Conservation (phyloP, 805 yeast species). For the Pichia gijzeniarum region DNA sequence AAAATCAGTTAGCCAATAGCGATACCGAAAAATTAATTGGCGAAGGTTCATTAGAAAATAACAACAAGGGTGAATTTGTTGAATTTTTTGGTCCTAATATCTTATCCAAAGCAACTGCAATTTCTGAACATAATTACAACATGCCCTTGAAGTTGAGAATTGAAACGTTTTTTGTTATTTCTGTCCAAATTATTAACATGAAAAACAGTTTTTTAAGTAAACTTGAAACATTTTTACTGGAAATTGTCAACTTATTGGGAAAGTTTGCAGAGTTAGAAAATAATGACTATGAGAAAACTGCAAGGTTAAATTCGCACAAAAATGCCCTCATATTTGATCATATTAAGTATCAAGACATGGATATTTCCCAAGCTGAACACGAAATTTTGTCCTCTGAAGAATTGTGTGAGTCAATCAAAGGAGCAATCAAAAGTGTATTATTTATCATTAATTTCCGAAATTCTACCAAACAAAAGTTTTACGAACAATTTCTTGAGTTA, state of each 20-base stretch:
- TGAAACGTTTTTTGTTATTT: constrained; percentile 24
- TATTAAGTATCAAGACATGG: not conserved
- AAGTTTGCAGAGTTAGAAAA: constrained; percentile 11
- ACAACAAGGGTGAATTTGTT: constrained; percentile 1
- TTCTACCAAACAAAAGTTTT: constrained; percentile 12
- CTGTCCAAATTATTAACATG: constrained; percentile 16
- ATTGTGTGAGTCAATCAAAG: not conserved
- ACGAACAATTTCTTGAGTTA: constrained; percentile 14
- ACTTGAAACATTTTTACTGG: constrained; percentile 13
- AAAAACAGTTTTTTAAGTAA: constrained; percentile 16
- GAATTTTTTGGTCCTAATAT: constrained; percentile 14
- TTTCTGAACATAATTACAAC: constrained; percentile 1
- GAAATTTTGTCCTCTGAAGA: not conserved
- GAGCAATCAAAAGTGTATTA: constrained; percentile 4
- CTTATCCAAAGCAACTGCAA: constrained; percentile 6
- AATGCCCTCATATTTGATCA: not conserved
- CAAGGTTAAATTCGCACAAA: too few species aligned
- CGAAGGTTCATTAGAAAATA: not conserved
- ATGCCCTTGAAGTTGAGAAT: constrained; percentile 13
- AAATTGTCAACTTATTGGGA: constrained; percentile 13
- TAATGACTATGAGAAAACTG: not conserved
- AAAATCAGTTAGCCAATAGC: not conserved
- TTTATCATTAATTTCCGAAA: constrained; percentile 12
- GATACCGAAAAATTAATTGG: not conserved
- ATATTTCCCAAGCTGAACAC: not conserved